Conservation (phyloP, 805 yeast species). For the Starmerella ratchasimensis region DNA sequence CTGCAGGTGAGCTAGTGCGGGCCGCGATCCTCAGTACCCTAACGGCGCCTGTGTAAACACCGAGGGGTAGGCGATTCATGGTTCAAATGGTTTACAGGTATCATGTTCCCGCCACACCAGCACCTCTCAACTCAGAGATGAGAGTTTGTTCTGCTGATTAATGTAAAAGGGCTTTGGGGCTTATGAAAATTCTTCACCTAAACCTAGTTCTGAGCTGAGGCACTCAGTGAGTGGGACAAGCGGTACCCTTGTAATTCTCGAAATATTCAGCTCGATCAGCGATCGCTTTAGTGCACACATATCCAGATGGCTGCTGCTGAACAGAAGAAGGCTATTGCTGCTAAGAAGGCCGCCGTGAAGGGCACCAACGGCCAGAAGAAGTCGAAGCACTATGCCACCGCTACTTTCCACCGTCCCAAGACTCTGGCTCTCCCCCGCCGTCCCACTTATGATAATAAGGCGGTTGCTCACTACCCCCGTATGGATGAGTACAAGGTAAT, state of each 20-base stretch:
- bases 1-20: too few relatives aligned
- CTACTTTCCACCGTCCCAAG: slow-evolving; percentile 96
- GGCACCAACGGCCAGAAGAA: slow-evolving; percentile 89
- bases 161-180: slow-evolving; percentile 6
- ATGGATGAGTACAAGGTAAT: slow-evolving; percentile 89
- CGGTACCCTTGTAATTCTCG: slow-evolving; percentile 1
- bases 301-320: slow-evolving; percentile 22
- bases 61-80: too few relatives aligned
- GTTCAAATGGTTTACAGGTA: too few relatives aligned
- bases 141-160: too few relatives aligned
- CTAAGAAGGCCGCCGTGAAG: slow-evolving; percentile 97
- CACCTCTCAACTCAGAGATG: too few relatives aligned
- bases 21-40: too few relatives aligned
- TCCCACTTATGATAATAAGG: slow-evolving; percentile 90
- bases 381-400: slow-evolving; percentile 82
- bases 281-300: slow-evolving; percentile 4
- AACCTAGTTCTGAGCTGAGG: background rate
- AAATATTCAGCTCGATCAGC: slow-evolving; percentile 8
- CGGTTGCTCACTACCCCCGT: slow-evolving; percentile 96
- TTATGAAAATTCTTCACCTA: slow-evolving; percentile 3
- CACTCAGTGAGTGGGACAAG: too few relatives aligned
- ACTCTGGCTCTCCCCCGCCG: slow-evolving; percentile 85
- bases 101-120: too few relatives aligned
- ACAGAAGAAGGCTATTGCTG: slow-evolving; percentile 76
- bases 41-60: too few relatives aligned